Evolutionary conservation across 2,329 filamentous ascomycete genomes (phyloP), one percentile per base, ranked within the genome.

Genomic region (Talaromyces verruculosus): DNA sequence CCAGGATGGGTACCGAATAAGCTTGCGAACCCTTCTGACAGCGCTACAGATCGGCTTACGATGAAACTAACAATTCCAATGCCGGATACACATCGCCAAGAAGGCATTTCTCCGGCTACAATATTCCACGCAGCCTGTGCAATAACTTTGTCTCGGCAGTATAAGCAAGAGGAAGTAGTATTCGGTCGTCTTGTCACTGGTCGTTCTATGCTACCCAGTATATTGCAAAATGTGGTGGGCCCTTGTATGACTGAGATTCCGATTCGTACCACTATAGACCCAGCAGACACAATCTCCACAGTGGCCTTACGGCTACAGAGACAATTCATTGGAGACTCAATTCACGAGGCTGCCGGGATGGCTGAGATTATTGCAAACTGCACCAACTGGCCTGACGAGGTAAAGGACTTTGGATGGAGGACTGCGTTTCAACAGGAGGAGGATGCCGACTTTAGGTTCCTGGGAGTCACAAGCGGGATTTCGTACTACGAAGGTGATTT

Each of bases 161-260:
- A 39, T 28, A 5, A 28, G 11, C 30, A 53, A 53, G 10, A 19
- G 19, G 39, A 64, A 35, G 37, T 64, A 5, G 5, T 64, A 13
- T 59, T 64, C 7, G 62, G 62, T n/a, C 53, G 49, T 45, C 39
- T 64, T 4, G 51, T 64, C 49, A 57, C 62, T 5, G 62, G 62
- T n/a, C 47, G 62, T 11, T 58, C 62, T 4, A 59, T 59, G 51
- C 62, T 64, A 8, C 51, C 37, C 5, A 25, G 25, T 22, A 30
- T 1, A 5, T 25, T 64, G 1, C 47, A 64, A 25, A 49, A 64
- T 35, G 53, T 59, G 25, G 41, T 64, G n/a, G 62, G 62, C 5
- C 45, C 61, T 2, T 63, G 61, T 22, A 53, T 63, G 45, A 63
- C 45, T 11, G 45, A 53, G 17, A 33, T 63, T 13, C 61, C 61